These are phyloP conservation scores for Populus pruinosa DNA, from an alignment of 345 rosid species.

Conservation along the genomic window DNA sequence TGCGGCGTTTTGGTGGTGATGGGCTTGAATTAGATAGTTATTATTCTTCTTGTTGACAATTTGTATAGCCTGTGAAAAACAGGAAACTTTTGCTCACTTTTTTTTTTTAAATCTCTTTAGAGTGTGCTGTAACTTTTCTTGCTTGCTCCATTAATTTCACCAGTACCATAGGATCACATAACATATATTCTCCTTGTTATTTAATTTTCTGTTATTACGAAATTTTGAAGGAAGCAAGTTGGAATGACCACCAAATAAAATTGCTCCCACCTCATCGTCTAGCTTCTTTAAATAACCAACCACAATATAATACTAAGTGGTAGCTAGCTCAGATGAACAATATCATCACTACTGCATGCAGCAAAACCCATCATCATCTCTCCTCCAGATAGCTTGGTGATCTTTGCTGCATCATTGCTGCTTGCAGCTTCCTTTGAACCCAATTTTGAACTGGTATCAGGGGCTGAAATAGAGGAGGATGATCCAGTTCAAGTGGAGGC, in stretches of 20 bases:
- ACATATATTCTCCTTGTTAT: not conserved
- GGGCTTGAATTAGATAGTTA: too few species aligned
- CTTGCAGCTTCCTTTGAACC: slow-evolving; percentile 26
- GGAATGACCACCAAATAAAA: not conserved
- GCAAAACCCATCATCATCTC: slow-evolving; percentile 2
- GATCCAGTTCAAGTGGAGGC: slow-evolving; percentile 17
- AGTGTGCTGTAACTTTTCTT: too few species aligned
- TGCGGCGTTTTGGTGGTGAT: too few species aligned
- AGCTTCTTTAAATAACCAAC: not conserved
- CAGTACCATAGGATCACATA: too few species aligned
- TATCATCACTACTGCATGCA: not conserved
- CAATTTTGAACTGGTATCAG: slow-evolving; percentile 16
- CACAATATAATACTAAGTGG: not conserved
- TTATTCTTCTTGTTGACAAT: too few species aligned
- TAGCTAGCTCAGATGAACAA: slow-evolving; percentile 4
- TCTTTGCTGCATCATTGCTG: slow-evolving; percentile 21
- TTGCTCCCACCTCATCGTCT: not conserved
- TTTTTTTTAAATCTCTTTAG: too few species aligned
- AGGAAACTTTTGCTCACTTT: too few species aligned
- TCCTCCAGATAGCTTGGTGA: not conserved
- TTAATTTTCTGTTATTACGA: not conserved
- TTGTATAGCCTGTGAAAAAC: too few species aligned
- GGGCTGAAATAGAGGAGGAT: slow-evolving; percentile 10
- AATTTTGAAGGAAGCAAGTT: not conserved
- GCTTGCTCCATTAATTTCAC: too few species aligned